Evolutionary conservation across 768 basidiomycete species (phyloP).

Genomic region (Lanmaoa rubissima): DNA sequence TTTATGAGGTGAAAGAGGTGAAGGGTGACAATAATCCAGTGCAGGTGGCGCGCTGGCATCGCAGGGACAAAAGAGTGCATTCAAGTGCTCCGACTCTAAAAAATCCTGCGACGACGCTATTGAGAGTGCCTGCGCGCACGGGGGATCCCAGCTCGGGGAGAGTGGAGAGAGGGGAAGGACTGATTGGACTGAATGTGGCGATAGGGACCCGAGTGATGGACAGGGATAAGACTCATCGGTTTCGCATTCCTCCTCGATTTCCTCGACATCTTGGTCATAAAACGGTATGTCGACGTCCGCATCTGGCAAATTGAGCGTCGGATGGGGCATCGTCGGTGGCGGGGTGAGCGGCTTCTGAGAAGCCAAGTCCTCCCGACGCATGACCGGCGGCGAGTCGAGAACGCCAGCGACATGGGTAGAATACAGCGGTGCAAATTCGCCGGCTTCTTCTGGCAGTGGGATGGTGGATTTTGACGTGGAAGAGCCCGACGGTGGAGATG

Average conservation of each 20-base stretch:
- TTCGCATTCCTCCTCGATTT: conserved; percentile 19
- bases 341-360: conserved; percentile 39
- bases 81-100: conserved; percentile 13
- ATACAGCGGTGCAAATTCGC: conserved; percentile 18
- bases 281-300: conserved; percentile 24
- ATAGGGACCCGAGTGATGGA: conserved; percentile 8
- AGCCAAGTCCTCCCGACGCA: conserved; percentile 31
- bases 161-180: conserved; percentile 33
- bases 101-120: conserved; percentile 18
- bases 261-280: conserved; percentile 14
- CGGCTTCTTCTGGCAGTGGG: conserved; percentile 27
- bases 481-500: conserved; percentile 29
- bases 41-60: conserved; percentile 10
- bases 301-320: conserved; percentile 38
- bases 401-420: conserved; percentile 31
- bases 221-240: conserved; percentile 20
- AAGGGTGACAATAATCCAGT: conserved; percentile 14
- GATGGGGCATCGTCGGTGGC: conserved; percentile 41
- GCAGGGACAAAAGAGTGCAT: conserved; percentile 20
- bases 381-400: conserved; percentile 36
- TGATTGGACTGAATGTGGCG: conserved; percentile 13
- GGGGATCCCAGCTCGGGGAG: conserved; percentile 34
- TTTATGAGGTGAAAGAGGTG: conserved; percentile 13
- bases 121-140: conserved; percentile 10
- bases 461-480: conserved; percentile 27